These are phyloP conservation scores for Penicillium aurantiogriseum DNA, from an alignment of 2,329 filamentous ascomycete species.

Conservation along the genomic window DNA sequence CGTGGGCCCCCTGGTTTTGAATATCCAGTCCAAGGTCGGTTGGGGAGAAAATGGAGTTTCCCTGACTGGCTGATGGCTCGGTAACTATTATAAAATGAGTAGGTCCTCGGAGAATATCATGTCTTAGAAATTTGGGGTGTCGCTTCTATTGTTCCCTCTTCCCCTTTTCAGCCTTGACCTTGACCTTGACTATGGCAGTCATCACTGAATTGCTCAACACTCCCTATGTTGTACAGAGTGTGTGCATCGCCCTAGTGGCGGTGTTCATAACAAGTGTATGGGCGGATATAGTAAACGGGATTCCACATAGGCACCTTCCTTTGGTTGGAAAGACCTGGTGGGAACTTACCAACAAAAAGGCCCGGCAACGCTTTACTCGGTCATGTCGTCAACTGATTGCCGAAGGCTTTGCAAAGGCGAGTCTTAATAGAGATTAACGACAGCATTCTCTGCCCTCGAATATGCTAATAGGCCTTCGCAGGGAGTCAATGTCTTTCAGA, in stretches of 20 bases:
- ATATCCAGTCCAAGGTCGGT: neutral
- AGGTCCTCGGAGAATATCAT: neutral
- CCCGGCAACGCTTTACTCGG: constrained; percentile 27
- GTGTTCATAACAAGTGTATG: constrained; percentile 26
- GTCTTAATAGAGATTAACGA: neutral
- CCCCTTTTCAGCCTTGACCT: neutral
- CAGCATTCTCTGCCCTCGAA: neutral
- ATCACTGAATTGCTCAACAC: constrained; percentile 24
- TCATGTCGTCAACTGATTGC: constrained; percentile 26
- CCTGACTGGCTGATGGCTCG: neutral
- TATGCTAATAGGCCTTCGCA: constrained; percentile 10
- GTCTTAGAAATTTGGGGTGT: neutral
- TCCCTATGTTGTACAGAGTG: constrained; percentile 23
- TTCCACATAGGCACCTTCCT: constrained; percentile 29
- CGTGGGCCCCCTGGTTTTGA: neutral
- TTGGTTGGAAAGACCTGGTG: constrained; percentile 30
- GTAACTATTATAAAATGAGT: constrained; percentile 1
- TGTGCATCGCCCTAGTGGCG: constrained; percentile 20
- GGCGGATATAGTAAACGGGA: constrained; percentile 27
- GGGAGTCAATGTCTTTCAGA: constrained; percentile 29
- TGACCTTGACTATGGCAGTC: constrained; percentile 24
- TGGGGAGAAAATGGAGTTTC: neutral
- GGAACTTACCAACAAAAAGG: constrained; percentile 34
- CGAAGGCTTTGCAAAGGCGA: constrained; percentile 32
- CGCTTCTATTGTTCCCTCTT: neutral